phyloP scores from a whole-genome alignment of 495 filamentous ascomycete genomes.

The Trichocladium uniseriatum region DNA sequence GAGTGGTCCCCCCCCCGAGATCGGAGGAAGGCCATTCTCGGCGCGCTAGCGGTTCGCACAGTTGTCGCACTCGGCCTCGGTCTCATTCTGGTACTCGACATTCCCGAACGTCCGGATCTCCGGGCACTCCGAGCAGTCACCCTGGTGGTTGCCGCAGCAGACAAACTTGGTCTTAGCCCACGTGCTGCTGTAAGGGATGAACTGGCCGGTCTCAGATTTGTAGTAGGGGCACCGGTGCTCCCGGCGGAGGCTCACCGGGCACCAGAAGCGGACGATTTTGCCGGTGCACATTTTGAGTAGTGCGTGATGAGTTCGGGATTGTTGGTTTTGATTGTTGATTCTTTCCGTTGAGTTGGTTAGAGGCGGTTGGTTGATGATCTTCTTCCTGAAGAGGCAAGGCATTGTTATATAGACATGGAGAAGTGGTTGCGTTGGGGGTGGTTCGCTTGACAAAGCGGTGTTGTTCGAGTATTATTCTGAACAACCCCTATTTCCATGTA shows the following conservation, averaged over 20 bases:
- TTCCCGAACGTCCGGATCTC: neutral
- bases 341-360: too few species aligned
- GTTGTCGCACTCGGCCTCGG: neutral
- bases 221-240: neutral
- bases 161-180: neutral
- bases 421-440: too few species aligned
- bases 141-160: neutral
- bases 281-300: neutral
- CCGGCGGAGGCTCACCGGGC: neutral
- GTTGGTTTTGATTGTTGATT: too few species aligned
- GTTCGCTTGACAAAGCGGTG: too few species aligned
- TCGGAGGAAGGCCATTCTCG: too few species aligned
- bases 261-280: neutral
- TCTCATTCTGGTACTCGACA: neutral
- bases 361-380: too few species aligned
- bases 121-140: neutral
- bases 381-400: too few species aligned
- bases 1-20: too few species aligned
- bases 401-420: too few species aligned
- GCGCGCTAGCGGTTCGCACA: neutral
- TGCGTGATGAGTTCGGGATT: too few species aligned
- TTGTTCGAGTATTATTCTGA: too few species aligned
- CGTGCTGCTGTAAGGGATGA: neutral
- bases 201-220: neutral
- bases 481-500: too few species aligned